phyloP scores from a whole-genome alignment of 257 asterid species.

The Ophiorrhiza pumila region DNA sequence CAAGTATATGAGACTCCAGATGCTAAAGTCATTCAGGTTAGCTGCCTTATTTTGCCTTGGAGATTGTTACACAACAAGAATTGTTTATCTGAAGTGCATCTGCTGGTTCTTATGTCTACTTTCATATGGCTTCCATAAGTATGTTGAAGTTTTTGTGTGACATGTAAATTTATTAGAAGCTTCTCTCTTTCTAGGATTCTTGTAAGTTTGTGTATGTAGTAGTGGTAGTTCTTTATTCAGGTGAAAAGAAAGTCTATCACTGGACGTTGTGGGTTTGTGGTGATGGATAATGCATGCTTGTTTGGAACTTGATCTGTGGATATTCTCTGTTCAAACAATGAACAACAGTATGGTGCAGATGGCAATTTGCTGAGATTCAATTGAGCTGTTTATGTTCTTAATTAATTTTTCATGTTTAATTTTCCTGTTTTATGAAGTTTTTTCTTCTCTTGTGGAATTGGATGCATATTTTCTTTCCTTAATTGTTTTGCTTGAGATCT shows the following conservation, averaged over 20 bases:
- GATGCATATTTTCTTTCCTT: not conserved
- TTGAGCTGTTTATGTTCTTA: not conserved
- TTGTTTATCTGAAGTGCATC: not conserved
- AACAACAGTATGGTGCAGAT: not conserved
- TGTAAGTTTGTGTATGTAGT: not conserved
- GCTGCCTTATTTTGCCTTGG: slow-evolving; percentile 23
- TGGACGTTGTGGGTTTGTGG: not conserved
- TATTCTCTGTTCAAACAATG: not conserved
- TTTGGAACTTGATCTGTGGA: not conserved
- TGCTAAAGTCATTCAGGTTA: slow-evolving; percentile 60
- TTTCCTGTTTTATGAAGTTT: not conserved
- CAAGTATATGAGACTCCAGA: slow-evolving; percentile 54
- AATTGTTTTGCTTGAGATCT: not conserved
- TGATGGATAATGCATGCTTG: not conserved
- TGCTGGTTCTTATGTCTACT: not conserved
- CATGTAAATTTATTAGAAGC: too few species aligned
- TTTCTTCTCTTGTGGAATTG: not conserved
- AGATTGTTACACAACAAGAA: not conserved
- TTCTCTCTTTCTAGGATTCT: not conserved
- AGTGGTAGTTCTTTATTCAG: not conserved
- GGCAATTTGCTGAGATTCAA: not conserved
- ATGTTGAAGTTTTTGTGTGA: not conserved
- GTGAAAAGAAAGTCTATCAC: not conserved
- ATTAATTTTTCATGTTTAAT: not conserved
- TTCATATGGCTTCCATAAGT: not conserved